Conservation (phyloP, 371 early-diverging fungal species). For the Zopfochytrium polystomum region DNA sequence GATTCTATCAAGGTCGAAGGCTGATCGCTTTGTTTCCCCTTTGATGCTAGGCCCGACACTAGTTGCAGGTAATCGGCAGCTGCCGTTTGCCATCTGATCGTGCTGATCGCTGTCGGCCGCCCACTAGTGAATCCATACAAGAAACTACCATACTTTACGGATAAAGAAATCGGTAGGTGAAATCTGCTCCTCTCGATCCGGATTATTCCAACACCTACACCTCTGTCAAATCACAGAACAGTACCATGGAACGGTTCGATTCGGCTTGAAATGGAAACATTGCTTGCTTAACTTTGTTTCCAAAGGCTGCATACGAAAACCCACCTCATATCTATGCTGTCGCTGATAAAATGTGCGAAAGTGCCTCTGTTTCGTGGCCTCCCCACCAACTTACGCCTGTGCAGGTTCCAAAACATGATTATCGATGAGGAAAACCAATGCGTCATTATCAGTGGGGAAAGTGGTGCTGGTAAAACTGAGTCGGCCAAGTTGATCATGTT, state of each 20-base stretch:
- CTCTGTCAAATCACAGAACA: slow-evolving; percentile 24
- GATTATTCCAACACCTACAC: neutral
- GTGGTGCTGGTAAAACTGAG: slow-evolving; percentile 74
- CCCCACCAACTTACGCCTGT: neutral
- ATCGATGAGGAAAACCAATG: slow-evolving; percentile 97
- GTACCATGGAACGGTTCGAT: slow-evolving; percentile 42
- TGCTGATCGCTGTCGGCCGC: neutral
- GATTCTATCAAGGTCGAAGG: neutral
- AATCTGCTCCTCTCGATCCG: slow-evolving; percentile 3
- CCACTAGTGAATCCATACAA: slow-evolving; percentile 55
- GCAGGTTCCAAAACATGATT: slow-evolving; percentile 82
- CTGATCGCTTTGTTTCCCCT: neutral
- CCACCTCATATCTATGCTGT: slow-evolving; percentile 58
- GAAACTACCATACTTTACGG: slow-evolving; percentile 52
- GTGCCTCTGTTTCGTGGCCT: neutral
- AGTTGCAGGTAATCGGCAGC: slow-evolving; percentile 36
- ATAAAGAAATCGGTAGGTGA: slow-evolving; percentile 50
- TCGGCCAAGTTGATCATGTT: slow-evolving; percentile 54
- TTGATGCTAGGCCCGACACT: slow-evolving; percentile 42
- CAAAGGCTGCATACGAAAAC: slow-evolving; percentile 49
- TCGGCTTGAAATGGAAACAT: neutral
- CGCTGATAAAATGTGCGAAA: slow-evolving; percentile 51
- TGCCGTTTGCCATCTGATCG: neutral
- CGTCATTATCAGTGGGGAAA: slow-evolving; percentile 76
- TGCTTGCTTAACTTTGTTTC: slow-evolving; percentile 7